phyloP scores from a whole-genome alignment of 2,329 filamentous ascomycete species.

The Lecanoromycetidae sp. region DNA sequence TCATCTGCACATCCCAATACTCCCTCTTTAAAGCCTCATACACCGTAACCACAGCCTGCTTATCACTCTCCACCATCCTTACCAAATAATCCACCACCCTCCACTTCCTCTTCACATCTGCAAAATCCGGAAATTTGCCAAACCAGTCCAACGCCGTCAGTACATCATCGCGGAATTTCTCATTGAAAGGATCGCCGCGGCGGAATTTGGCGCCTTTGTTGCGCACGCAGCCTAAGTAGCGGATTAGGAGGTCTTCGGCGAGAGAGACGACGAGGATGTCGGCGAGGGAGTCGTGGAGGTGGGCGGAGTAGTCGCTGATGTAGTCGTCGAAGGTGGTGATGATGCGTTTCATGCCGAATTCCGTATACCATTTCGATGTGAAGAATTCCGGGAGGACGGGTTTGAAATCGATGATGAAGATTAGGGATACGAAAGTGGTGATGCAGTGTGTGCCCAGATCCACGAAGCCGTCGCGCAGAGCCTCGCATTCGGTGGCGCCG shows the following conservation, averaged over 20 bases:
- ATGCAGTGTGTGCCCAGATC: constrained; percentile 92
- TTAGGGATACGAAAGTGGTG: constrained; percentile 68
- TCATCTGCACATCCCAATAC: constrained; percentile 90
- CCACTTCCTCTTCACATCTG: constrained; percentile 81
- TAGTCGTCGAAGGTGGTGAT: constrained; percentile 94
- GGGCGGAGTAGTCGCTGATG: constrained; percentile 69
- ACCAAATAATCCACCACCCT: constrained; percentile 77
- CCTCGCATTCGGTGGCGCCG: constrained; percentile 58
- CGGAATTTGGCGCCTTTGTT: constrained; percentile 88
- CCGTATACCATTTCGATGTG: constrained; percentile 76
- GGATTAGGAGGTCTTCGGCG: constrained; percentile 75
- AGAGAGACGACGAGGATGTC: constrained; percentile 92
- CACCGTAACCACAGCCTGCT: constrained; percentile 57
- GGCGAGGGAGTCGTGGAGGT: constrained; percentile 73
- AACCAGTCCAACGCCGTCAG: constrained; percentile 86
- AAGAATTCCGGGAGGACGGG: constrained; percentile 80
- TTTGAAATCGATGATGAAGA: constrained; percentile 84
- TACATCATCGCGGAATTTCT: constrained; percentile 90
- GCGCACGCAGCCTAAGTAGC: constrained; percentile 71
- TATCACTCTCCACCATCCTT: constrained; percentile 59
- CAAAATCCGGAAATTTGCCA: constrained; percentile 57
- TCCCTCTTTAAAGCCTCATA: constrained; percentile 72
- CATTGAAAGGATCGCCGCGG: constrained; percentile 72
- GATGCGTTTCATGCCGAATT: constrained; percentile 83
- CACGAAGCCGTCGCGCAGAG: constrained; percentile 80